Evolutionary conservation across 208 protist genomes (phyloP).

Genomic region (Crithidia acanthocephali): DNA sequence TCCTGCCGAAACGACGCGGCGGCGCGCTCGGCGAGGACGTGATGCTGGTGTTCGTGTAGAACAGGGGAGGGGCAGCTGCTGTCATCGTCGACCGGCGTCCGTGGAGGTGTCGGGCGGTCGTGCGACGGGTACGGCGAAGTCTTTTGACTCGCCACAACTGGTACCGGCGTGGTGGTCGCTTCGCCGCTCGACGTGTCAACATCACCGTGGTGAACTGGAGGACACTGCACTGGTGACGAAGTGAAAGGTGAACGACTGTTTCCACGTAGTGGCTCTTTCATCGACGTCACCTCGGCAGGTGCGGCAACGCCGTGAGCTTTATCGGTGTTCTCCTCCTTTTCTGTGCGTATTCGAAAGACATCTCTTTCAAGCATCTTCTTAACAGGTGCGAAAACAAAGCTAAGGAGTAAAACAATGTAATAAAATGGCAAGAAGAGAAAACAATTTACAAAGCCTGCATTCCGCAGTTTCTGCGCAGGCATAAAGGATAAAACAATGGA

Average conservation of each 20-base stretch:
- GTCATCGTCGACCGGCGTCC: background rate
- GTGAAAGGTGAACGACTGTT: background rate
- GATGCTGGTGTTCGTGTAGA: slow-evolving; percentile 9
- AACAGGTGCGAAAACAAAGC: background rate
- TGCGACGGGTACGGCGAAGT: no score
- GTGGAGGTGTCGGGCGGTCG: slow-evolving; percentile 2
- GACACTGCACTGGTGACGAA: background rate
- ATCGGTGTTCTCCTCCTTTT: background rate
- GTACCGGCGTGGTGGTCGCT: no score
- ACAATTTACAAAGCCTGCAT: no score
- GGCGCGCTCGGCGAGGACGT: slow-evolving; percentile 23
- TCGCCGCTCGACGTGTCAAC: background rate
- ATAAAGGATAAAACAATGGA: no score
- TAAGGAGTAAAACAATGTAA: no score
- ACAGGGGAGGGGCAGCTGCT: background rate
- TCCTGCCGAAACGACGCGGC: slow-evolving; percentile 37
- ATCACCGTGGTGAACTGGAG: background rate
- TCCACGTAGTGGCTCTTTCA: background rate
- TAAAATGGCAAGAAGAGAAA: no score
- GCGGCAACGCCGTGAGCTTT: background rate
- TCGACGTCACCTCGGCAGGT: background rate
- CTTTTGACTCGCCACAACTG: no score
- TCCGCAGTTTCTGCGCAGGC: no score
- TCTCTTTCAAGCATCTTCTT: slow-evolving; percentile 29
- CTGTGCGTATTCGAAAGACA: slow-evolving; percentile 46